phyloP scores from a whole-genome alignment of 148 eudicot species.

The Vaccinium macrocarpon region DNA sequence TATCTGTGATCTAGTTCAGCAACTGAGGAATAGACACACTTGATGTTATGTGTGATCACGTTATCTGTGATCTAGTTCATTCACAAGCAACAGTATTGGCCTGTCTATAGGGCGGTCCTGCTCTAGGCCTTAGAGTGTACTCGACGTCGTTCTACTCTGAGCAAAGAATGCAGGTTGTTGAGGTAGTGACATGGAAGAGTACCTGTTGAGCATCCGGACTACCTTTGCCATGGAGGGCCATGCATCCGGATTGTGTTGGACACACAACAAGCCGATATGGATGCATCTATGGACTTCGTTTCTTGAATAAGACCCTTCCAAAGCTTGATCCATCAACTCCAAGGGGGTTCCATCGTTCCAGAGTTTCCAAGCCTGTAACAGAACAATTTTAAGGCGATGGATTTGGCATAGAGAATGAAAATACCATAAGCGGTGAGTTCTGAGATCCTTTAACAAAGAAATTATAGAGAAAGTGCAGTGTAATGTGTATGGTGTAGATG shows the following conservation, averaged over 20 bases:
- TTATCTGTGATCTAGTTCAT: not conserved
- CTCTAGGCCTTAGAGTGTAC: not conserved
- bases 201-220: conserved; percentile 34
- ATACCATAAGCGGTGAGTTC: not conserved
- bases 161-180: conserved; percentile 28
- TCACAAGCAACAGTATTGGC: not conserved
- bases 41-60: no score
- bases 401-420: not conserved
- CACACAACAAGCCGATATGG: conserved; percentile 37
- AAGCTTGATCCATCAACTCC: conserved; percentile 24
- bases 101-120: not conserved
- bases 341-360: conserved; percentile 30
- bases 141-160: not conserved
- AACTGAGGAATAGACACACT: not conserved
- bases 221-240: conserved; percentile 45
- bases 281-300: conserved; percentile 32
- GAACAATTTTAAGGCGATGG: not conserved
- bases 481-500: not conserved
- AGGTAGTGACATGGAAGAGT: conserved; percentile 27
- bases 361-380: conserved; percentile 34
- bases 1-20: not conserved
- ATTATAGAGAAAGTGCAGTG: not conserved
- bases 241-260: conserved; percentile 22
- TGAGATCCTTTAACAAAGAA: not conserved
- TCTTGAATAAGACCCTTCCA: conserved; percentile 6